Conservation (phyloP, 2,329 filamentous ascomycete genomes). For the Talaromyces pinophilus region DNA sequence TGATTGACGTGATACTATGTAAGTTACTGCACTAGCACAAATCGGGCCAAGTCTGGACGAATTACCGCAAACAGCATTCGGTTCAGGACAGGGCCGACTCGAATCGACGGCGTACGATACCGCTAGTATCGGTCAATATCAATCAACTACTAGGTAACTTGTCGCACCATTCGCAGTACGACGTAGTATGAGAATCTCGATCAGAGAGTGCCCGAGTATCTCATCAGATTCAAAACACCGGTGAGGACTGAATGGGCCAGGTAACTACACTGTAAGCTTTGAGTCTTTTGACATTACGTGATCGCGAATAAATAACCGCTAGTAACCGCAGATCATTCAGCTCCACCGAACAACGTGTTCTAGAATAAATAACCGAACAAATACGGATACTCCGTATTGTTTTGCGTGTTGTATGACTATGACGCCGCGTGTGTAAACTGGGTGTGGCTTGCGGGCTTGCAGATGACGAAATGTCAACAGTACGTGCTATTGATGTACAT, state of each 20-base stretch:
- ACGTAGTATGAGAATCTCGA: too few relatives aligned
- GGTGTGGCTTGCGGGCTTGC: not conserved
- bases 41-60: not conserved
- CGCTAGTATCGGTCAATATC: not conserved
- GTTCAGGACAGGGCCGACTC: not conserved
- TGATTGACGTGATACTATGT: slow-evolving; percentile 1
- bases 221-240: not conserved
- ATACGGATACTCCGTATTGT: too few relatives aligned
- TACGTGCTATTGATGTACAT: too few relatives aligned
- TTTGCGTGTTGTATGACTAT: not conserved
- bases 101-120: not conserved
- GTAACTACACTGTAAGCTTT: too few relatives aligned
- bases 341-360: slow-evolving; percentile 4
- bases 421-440: not conserved
- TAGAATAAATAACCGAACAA: slow-evolving; percentile 7
- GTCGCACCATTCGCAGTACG: not conserved
- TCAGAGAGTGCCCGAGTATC: not conserved
- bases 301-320: slow-evolving; percentile 11
- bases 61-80: slow-evolving; percentile 4
- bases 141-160: not conserved
- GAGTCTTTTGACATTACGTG: not conserved
- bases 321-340: slow-evolving; percentile 13
- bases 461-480: not conserved
- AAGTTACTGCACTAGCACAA: not conserved
- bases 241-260: not conserved